A percentile compares a stretch with the other conserved stretches of the same genome.
Evolutionary conservation across 176 grass and related monocot species (phyloP).

Genomic region (Bonia amplexicaulis): DNA sequence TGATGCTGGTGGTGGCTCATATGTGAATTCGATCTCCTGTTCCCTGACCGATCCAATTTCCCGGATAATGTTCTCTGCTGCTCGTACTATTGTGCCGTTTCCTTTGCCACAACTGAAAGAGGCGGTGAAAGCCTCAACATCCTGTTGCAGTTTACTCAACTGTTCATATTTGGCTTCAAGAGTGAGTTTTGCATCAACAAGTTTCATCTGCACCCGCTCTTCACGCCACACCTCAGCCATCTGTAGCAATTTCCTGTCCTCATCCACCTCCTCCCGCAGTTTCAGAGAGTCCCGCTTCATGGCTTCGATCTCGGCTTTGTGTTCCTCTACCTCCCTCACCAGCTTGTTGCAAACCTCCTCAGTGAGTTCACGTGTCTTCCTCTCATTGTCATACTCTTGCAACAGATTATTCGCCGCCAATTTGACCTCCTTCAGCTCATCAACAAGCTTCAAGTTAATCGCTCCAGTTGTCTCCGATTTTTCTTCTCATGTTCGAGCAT

Average conservation of each 20-base stretch:
- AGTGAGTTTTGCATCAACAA: conserved; percentile 84
- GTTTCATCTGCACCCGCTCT: conserved; percentile 94
- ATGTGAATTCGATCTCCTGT: conserved; percentile 54
- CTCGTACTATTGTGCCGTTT: conserved; percentile 32
- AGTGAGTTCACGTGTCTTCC: conserved; percentile 59
- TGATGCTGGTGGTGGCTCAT: conserved; percentile 53
- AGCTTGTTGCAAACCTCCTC: conserved; percentile 90
- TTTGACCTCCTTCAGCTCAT: conserved; percentile 73
- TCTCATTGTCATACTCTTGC: conserved; percentile 79
- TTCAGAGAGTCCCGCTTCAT: conserved; percentile 60
- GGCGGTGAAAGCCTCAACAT: conserved; percentile 39
- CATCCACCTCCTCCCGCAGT: conserved; percentile 60
- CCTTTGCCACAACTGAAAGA: conserved; percentile 22
- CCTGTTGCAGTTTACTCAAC: conserved; percentile 55
- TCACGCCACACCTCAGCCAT: conserved; percentile 98
- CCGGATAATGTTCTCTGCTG: conserved; percentile 46
- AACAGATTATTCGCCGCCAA: conserved; percentile 60
- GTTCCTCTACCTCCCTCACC: conserved; percentile 76
- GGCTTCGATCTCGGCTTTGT: conserved; percentile 67
- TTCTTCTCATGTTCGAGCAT: too few species aligned
- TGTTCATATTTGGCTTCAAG: conserved; percentile 78
- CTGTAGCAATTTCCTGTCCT: conserved; percentile 82
- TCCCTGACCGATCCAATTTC: conserved; percentile 42
- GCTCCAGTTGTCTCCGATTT: too few species aligned
- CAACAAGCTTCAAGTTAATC: conserved; percentile 79